Percentiles rank a stretch among this genome's conserved stretches.
Evolutionary conservation across 179 eudicot species (phyloP).

Genomic region (Silene coronaria): DNA sequence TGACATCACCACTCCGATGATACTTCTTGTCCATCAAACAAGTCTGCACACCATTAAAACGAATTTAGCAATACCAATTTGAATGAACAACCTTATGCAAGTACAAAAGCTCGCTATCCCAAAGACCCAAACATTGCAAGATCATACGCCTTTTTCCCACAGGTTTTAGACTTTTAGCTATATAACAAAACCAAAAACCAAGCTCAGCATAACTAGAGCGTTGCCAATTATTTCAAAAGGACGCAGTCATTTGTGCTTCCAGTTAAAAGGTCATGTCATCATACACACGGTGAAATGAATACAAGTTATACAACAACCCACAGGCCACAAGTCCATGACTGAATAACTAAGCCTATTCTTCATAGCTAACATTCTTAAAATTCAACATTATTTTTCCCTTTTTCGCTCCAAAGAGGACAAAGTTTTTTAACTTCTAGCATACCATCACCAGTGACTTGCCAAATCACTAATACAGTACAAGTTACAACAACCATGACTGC

Average conservation of each 20-base stretch:
- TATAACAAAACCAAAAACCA: background rate
- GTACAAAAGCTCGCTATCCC: background rate
- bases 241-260: too few relatives aligned
- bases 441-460: too few relatives aligned
- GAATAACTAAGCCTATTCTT: background rate
- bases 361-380: background rate
- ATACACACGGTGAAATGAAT: too few relatives aligned
- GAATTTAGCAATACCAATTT: background rate
- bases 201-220: background rate
- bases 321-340: background rate
- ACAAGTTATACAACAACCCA: background rate
- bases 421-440: too few relatives aligned
- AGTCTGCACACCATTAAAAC: conserved; percentile 14
- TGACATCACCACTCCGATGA: conserved; percentile 22
- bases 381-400: too few relatives aligned
- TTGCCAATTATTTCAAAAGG: background rate
- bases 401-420: too few relatives aligned
- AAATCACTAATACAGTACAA: too few relatives aligned
- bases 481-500: too few relatives aligned
- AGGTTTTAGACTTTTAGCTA: too few relatives aligned
- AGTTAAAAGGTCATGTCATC: too few relatives aligned
- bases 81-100: conserved; percentile 1
- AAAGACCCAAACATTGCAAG: background rate
- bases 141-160: too few relatives aligned
- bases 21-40: conserved; percentile 31